Conservation (phyloP, 2,329 filamentous ascomycete species). For the Fusarium nisikadoi region DNA sequence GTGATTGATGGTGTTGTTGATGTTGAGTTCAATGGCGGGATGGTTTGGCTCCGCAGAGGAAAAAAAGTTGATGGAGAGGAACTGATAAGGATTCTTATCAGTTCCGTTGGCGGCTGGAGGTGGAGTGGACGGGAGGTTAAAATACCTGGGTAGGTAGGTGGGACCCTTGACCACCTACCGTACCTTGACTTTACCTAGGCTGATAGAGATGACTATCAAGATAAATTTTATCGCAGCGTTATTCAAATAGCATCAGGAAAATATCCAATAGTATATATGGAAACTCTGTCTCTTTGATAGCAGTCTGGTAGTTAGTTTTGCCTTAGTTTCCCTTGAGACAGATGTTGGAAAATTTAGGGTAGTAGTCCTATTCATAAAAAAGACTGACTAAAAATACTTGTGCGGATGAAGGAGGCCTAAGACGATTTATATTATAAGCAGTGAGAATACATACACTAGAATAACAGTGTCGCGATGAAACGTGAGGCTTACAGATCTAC, state of each 20-base stretch:
- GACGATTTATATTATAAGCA: neutral
- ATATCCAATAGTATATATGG: neutral
- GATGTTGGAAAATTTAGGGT: neutral
- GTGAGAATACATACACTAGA: no score
- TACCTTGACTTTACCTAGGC: neutral
- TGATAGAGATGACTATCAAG: neutral
- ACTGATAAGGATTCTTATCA: constrained; percentile 41
- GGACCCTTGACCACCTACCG: neutral
- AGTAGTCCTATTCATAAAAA: neutral
- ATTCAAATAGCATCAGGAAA: neutral
- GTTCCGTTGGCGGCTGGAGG: neutral
- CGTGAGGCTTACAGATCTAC: neutral
- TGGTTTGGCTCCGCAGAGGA: constrained; percentile 18
- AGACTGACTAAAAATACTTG: neutral
- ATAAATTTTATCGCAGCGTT: neutral
- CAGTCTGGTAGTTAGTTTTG: neutral
- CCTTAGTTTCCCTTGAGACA: neutral
- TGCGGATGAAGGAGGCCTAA: neutral
- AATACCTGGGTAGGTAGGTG: neutral
- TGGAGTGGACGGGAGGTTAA: neutral
- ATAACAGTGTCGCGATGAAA: no score
- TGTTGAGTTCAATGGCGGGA: constrained; percentile 13
- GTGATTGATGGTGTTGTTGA: constrained; percentile 7
- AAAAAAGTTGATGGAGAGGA: constrained; percentile 37
- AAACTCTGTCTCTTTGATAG: neutral